These are phyloP conservation scores for Simmondsia chinensis DNA, from an alignment of 148 eudicot species.

Conservation along the genomic window DNA sequence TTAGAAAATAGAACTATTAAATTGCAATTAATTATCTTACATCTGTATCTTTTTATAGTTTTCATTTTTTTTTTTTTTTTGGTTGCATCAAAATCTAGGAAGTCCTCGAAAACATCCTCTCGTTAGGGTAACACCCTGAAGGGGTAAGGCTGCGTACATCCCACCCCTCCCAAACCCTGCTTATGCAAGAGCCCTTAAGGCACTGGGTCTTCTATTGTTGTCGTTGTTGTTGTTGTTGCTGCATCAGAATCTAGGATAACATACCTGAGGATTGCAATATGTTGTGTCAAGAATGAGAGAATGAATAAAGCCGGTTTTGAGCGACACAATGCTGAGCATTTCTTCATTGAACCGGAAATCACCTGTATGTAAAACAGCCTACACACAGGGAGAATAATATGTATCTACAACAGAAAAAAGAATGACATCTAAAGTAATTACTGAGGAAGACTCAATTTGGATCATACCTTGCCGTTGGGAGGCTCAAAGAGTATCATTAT, in stretches of 20 bases:
- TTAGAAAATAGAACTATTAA: too few relatives aligned
- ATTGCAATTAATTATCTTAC: too few relatives aligned
- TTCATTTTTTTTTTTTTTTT: too few relatives aligned
- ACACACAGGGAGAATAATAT: conserved; percentile 8
- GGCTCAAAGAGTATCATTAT: conserved; percentile 81
- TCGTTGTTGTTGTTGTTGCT: too few relatives aligned
- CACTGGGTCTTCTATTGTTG: too few relatives aligned
- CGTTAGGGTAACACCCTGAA: too few relatives aligned
- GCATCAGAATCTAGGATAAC: neutral
- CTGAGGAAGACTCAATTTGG: neutral
- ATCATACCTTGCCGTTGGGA: conserved; percentile 77
- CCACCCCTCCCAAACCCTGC: too few relatives aligned
- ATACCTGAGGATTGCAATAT: conserved; percentile 87
- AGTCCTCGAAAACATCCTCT: too few relatives aligned
- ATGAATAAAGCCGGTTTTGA: conserved; percentile 36
- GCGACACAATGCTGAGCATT: conserved; percentile 29
- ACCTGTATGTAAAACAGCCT: conserved; percentile 94
- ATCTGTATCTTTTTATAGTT: too few relatives aligned
- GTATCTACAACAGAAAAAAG: conserved; percentile 8
- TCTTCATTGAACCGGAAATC: conserved; percentile 84
- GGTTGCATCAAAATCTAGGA: too few relatives aligned
- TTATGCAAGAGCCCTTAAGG: too few relatives aligned
- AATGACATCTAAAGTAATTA: neutral
- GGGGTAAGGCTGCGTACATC: too few relatives aligned
- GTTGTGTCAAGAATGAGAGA: conserved; percentile 92